Evolutionary conservation across 306 rosid species (phyloP).

Genomic region (Arachis stenosperma): DNA sequence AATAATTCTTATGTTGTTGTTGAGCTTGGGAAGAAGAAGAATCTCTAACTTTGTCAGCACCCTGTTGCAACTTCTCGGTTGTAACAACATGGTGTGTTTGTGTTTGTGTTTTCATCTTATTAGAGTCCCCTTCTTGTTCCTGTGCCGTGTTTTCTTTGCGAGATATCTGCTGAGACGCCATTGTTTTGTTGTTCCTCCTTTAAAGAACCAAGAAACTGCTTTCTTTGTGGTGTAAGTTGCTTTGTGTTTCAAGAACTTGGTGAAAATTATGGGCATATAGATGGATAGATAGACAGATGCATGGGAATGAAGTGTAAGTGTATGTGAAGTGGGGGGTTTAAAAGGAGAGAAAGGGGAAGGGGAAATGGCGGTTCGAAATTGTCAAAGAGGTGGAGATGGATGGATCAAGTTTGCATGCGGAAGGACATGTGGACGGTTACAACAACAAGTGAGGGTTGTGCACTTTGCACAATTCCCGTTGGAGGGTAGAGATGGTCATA

Average conservation of each 20-base stretch:
- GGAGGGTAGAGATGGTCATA: too few species aligned
- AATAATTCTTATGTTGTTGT: too few species aligned
- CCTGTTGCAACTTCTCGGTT: background rate
- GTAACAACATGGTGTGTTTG: background rate
- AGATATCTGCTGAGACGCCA: constrained; percentile 64
- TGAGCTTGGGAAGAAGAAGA: too few species aligned
- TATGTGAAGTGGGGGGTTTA: background rate
- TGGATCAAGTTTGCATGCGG: constrained; percentile 49
- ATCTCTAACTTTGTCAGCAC: constrained; percentile 26
- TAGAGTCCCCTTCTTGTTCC: background rate
- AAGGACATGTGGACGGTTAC: constrained; percentile 47
- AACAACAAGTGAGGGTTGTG: constrained; percentile 43
- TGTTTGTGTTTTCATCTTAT: too few species aligned
- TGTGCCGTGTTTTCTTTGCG: constrained; percentile 43
- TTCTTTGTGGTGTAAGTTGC: background rate
- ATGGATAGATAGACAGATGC: too few species aligned
- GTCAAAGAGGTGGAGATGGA: constrained; percentile 40
- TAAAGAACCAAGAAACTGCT: background rate
- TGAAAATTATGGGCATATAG: background rate
- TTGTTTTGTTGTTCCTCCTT: constrained; percentile 11
- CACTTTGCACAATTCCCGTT: too few species aligned
- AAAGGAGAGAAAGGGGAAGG: constrained; percentile 31
- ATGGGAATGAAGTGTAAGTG: too few species aligned
- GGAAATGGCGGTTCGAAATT: constrained; percentile 35
- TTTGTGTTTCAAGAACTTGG: background rate